Evolutionary conservation across 495 filamentous ascomycete genomes (phyloP).

Genomic region (Podospora tetraspora): DNA sequence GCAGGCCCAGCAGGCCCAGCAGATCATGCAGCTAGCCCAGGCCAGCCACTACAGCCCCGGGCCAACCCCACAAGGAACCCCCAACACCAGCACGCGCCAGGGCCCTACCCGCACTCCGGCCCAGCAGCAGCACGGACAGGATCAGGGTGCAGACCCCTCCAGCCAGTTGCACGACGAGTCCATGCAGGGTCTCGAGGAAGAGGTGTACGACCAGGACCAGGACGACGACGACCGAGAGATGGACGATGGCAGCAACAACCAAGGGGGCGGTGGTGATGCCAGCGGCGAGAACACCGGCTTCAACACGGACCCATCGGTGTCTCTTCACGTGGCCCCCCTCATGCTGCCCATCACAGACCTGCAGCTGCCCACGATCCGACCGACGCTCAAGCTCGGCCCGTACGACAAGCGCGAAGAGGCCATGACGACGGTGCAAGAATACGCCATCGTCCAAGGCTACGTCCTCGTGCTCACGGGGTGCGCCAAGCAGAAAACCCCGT

Average conservation of each 20-base stretch:
- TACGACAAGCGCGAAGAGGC: conserved; percentile 22
- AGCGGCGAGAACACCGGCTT: conserved; percentile 4
- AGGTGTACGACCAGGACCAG: conserved; percentile 3
- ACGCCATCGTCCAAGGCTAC: conserved; percentile 29
- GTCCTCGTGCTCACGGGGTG: conserved; percentile 22
- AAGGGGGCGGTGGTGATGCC: neutral
- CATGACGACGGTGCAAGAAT: conserved; percentile 18
- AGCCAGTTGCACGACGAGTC: conserved; percentile 7
- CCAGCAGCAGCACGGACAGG: neutral
- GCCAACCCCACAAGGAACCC: neutral
- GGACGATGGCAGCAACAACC: neutral
- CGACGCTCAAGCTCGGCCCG: conserved; percentile 24
- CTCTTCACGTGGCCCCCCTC: conserved; percentile 10
- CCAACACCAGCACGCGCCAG: neutral
- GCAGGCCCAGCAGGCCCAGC: neutral
- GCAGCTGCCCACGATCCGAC: conserved; percentile 19
- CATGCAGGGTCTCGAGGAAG: conserved; percentile 10
- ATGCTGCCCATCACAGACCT: conserved; percentile 18
- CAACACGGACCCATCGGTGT: neutral
- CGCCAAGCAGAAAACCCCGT: conserved; percentile 14
- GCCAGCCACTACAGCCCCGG: neutral
- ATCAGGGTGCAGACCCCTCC: neutral
- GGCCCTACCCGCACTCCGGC: neutral
- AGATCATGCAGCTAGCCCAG: neutral
- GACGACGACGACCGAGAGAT: conserved; percentile 8